These are phyloP conservation scores for Cadophora gregata DNA, from an alignment of 2,329 filamentous ascomycete genomes.

Conservation along the genomic window DNA sequence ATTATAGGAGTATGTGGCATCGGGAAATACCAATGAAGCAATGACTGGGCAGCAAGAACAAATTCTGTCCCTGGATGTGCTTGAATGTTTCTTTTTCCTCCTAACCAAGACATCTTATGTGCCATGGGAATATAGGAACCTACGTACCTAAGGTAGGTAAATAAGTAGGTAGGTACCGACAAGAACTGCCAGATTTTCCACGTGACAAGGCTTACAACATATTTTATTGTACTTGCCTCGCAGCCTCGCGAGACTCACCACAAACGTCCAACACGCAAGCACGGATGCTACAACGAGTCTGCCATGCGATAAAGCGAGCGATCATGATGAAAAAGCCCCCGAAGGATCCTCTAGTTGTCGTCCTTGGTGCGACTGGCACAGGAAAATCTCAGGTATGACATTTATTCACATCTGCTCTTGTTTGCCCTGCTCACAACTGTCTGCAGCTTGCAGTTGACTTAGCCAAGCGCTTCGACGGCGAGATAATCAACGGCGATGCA, in stretches of 20 bases:
- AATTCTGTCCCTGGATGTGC: neutral
- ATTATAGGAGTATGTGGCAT: neutral
- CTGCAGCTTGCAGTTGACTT: slow-evolving; percentile 74
- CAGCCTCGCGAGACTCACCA: slow-evolving; percentile 12
- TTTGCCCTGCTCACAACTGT: slow-evolving; percentile 21
- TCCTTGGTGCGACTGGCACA: slow-evolving; percentile 90
- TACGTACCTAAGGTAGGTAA: too few relatives aligned
- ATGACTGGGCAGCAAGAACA: neutral
- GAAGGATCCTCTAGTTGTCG: slow-evolving; percentile 71
- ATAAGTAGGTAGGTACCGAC: too few relatives aligned
- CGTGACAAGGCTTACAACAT: slow-evolving; percentile 13
- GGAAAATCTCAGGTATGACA: slow-evolving; percentile 81
- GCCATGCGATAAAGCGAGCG: slow-evolving; percentile 24
- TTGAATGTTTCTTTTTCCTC: neutral
- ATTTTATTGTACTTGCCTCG: neutral
- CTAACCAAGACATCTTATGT: too few relatives aligned
- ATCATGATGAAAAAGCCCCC: slow-evolving; percentile 46
- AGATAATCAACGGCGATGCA: slow-evolving; percentile 96
- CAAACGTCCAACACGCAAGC: neutral
- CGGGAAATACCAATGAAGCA: slow-evolving; percentile 1
- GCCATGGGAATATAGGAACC: too few relatives aligned
- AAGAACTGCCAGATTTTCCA: neutral
- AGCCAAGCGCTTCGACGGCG: slow-evolving; percentile 82
- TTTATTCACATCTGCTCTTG: neutral
- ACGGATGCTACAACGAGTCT: slow-evolving; percentile 32